Base-by-base conservation (phyloP, 768 basidiomycete genomes). In the Leucocoprinus leucothites region DNA sequence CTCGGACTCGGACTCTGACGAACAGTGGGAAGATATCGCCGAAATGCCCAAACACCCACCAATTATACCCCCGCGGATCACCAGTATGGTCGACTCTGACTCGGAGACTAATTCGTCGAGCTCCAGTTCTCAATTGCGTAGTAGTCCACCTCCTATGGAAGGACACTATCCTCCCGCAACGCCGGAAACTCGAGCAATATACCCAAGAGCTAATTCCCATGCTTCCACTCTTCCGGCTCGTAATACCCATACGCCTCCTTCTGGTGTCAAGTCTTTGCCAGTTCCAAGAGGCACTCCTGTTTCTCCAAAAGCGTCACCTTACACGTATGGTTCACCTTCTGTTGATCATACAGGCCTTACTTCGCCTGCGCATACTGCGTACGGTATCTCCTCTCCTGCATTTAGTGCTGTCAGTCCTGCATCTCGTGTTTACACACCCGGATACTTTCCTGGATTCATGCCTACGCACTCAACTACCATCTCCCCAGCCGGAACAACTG, bases 11-110 rank as follows among this genome's bases (percentile, higher is more conserved):
- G 58, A 58, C 31, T 31, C 31, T 26, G 64, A 66, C 21, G n/a
- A n/a, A n/a, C 66, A 68, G 11, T 71, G 69, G 66, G 64, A 67
- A 48, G 63, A 68, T 45, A 63, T 69, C 36, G 65, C 66, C 22
- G 58, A 61, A 3, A 38, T 38, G 9, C 35, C 52, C 35, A 38
- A 53, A 25, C 34, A 7, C 13, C 21, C 24, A 24, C 24, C 44
- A n/a, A 9, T 53, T 16, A 26, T 53, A 22, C 44, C 52, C 14
- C 35, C 31, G 8, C 44, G 43, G 21, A 36, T 8, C 22, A 36
- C 31, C 18, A 41, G 38, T 25, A 40, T 16, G 13, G 22, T 22
- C 38, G 41, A 41, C 11, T 25, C 41, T 34, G 34, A 40, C n/a
- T 44, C 41, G 6, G 41, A 43, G 3, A 13, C 41, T 3, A 14